phyloP scores from a whole-genome alignment of 495 filamentous ascomycete genomes.

The Penicillium canescens region DNA sequence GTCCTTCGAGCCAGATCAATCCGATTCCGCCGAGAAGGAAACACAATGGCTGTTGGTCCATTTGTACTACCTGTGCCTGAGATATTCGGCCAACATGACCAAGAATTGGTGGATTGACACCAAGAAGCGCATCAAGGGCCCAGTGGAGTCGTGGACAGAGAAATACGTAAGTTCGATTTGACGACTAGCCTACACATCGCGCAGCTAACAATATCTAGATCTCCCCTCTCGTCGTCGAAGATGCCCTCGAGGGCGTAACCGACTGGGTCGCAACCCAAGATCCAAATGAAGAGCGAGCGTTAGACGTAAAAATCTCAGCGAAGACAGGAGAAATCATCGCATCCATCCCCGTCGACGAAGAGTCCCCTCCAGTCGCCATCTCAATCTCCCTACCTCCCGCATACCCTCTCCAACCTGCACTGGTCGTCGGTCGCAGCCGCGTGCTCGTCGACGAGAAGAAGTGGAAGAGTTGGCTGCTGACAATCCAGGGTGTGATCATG shows the following conservation, averaged over 20 bases:
- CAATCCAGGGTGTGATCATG: slow-evolving; percentile 88
- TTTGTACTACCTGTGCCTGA: slow-evolving; percentile 79
- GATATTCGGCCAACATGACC: slow-evolving; percentile 70
- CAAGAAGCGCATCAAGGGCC: slow-evolving; percentile 70
- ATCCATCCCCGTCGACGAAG: slow-evolving; percentile 84
- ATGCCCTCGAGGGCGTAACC: slow-evolving; percentile 67
- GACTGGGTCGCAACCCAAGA: slow-evolving; percentile 66
- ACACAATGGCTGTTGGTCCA: slow-evolving; percentile 82
- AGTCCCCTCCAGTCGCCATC: slow-evolving; percentile 74
- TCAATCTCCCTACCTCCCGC: slow-evolving; percentile 72
- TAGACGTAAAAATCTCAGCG: slow-evolving; percentile 70
- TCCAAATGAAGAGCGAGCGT: slow-evolving; percentile 62
- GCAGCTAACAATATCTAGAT: slow-evolving; percentile 44
- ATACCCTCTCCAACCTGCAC: slow-evolving; percentile 77
- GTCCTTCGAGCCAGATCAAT: slow-evolving; percentile 61
- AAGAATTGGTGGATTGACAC: slow-evolving; percentile 85
- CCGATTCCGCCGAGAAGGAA: slow-evolving; percentile 62
- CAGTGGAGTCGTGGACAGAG: slow-evolving; percentile 78
- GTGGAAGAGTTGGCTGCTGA: slow-evolving; percentile 83
- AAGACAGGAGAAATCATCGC: slow-evolving; percentile 74
- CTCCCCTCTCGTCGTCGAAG: slow-evolving; percentile 75
- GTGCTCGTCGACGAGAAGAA: slow-evolving; percentile 86
- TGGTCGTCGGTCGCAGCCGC: slow-evolving; percentile 74
- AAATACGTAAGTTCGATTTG: slow-evolving; percentile 55
- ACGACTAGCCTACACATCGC: neutral